These are phyloP conservation scores for Hypomontagnella submonticulosa DNA, from an alignment of 495 filamentous ascomycete species.

Conservation along the genomic window DNA sequence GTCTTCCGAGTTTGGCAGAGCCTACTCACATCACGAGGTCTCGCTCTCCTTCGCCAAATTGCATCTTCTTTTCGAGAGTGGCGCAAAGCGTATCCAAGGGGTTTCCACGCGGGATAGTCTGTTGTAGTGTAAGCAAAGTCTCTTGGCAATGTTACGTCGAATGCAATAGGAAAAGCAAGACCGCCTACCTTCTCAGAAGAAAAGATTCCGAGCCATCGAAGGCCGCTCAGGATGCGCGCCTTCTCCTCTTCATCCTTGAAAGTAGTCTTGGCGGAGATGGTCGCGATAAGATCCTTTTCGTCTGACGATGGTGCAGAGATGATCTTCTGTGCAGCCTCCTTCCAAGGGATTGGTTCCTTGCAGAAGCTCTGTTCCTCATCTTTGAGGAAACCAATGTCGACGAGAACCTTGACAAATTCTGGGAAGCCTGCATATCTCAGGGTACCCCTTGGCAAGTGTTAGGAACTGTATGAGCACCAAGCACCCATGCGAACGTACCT, in stretches of 20 bases:
- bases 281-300: conserved; percentile 73
- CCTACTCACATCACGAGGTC: conserved; percentile 60
- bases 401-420: conserved; percentile 84
- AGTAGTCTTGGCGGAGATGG: conserved; percentile 78
- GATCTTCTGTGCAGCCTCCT: conserved; percentile 80
- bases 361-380: conserved; percentile 71
- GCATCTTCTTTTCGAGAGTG: conserved; percentile 90
- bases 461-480: conserved; percentile 71
- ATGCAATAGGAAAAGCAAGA: too few species aligned
- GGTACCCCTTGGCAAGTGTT: background rate
- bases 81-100: conserved; percentile 91
- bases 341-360: conserved; percentile 75
- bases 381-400: conserved; percentile 85
- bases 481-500: too few species aligned
- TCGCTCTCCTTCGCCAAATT: conserved; percentile 83
- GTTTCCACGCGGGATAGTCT: conserved; percentile 78
- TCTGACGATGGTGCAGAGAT: conserved; percentile 71
- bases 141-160: too few species aligned
- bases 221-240: conserved; percentile 76
- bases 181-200: conserved; percentile 70
- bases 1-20: background rate
- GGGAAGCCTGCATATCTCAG: conserved; percentile 90
- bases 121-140: background rate
- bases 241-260: conserved; percentile 79
- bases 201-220: conserved; percentile 90